These are phyloP conservation scores for Juncus inflexus DNA, from an alignment of 176 grass and related monocot genomes.

Conservation along the genomic window DNA sequence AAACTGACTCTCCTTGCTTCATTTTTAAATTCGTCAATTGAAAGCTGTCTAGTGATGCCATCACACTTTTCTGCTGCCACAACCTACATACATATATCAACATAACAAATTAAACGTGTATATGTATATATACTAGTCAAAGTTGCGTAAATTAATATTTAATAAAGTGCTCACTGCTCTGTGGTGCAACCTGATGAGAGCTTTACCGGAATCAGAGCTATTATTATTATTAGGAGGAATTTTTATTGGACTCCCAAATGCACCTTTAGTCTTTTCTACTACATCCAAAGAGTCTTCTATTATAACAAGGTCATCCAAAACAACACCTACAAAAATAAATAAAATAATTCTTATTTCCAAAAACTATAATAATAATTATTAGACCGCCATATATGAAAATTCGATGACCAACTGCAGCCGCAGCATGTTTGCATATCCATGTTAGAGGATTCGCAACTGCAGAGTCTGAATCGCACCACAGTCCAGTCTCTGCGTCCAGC, in stretches of 20 bases:
- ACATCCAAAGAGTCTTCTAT: constrained; percentile 89
- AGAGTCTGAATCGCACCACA: constrained; percentile 89
- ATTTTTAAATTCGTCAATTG: constrained; percentile 98
- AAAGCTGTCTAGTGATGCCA: constrained; percentile 94
- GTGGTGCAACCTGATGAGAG: constrained; percentile 81
- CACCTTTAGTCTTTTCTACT: constrained; percentile 79
- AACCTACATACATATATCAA: constrained; percentile 32
- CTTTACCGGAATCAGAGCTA: neutral
- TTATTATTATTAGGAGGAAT: constrained; percentile 33
- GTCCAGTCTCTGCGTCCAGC: constrained; percentile 76
- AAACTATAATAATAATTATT: constrained; percentile 17
- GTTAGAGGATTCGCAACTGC: constrained; percentile 92
- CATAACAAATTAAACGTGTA: no score
- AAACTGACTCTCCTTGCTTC: constrained; percentile 96
- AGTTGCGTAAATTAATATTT: no score
- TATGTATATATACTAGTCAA: neutral
- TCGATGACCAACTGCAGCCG: constrained; percentile 81
- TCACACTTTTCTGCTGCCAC: constrained; percentile 92
- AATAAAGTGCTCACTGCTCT: constrained; percentile 72
- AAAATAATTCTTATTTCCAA: no score
- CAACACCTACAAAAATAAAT: constrained; percentile 53
- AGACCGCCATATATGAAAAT: constrained; percentile 98
- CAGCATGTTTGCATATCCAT: constrained; percentile 83
- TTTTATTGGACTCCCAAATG: constrained; percentile 63
- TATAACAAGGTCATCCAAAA: constrained; percentile 94